These are phyloP conservation scores for Chlamydomonas sphaeroides DNA, from an alignment of 139 green algal species.

Conservation along the genomic window DNA sequence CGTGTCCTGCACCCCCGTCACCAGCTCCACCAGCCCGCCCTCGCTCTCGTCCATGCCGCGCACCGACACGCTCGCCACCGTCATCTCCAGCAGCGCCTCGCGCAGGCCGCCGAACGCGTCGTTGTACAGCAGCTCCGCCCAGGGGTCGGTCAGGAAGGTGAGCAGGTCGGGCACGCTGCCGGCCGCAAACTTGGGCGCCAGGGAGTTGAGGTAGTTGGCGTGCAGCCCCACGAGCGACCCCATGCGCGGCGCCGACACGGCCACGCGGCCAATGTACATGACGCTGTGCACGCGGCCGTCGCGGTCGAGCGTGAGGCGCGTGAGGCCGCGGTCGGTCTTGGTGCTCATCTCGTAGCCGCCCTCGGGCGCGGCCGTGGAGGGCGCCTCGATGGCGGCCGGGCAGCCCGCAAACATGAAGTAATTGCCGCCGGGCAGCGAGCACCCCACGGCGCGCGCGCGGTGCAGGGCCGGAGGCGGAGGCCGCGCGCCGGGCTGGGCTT, in stretches of 20 bases:
- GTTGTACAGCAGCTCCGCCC: slow-evolving; percentile 61
- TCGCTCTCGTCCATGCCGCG: neutral
- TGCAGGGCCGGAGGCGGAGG: neutral
- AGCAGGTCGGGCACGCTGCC: slow-evolving; percentile 46
- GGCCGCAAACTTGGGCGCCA: neutral
- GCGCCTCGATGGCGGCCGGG: slow-evolving; percentile 40
- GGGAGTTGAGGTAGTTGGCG: slow-evolving; percentile 52
- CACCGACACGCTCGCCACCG: neutral
- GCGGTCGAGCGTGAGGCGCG: slow-evolving; percentile 42
- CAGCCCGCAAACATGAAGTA: slow-evolving; percentile 57
- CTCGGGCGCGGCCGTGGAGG: slow-evolving; percentile 35
- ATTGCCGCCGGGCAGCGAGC: slow-evolving; percentile 54
- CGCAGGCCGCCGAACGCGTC: slow-evolving; percentile 58
- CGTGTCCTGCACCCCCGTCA: slow-evolving; percentile 24
- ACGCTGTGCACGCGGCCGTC: slow-evolving; percentile 34
- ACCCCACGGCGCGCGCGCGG: slow-evolving; percentile 48
- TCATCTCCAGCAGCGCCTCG: slow-evolving; percentile 22
- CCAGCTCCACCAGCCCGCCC: slow-evolving; percentile 19
- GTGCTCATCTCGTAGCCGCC: slow-evolving; percentile 48
- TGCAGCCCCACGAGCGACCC: slow-evolving; percentile 56
- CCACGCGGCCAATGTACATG: slow-evolving; percentile 43
- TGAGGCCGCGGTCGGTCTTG: slow-evolving; percentile 42
- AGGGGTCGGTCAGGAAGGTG: slow-evolving; percentile 53
- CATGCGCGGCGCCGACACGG: slow-evolving; percentile 38
- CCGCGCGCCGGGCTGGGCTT: neutral